Evolutionary conservation across 345 rosid species (phyloP), one percentile per base, ranked within the genome.

Genomic region (Trapa incisa): DNA sequence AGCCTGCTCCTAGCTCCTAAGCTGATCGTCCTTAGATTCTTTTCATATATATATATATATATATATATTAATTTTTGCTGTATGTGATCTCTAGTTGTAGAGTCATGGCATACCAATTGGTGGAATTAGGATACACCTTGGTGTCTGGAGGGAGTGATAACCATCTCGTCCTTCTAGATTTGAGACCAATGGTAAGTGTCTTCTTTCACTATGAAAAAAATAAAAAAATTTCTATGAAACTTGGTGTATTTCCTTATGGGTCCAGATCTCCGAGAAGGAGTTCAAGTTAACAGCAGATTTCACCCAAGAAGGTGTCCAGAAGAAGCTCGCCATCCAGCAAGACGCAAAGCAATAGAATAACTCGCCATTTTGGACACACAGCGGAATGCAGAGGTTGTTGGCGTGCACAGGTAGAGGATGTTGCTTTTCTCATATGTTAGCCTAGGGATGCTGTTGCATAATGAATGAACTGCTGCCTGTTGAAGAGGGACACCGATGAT

Each of bases 121-220:
- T 77, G 72, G 97, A 87, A 77, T 78, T 87, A 37, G 98, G 96
- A 32, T 90, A 86, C 76, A 78, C 78, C 67, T 72, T 93, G 57
- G 98, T 93, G 68, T 93, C 98, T 62, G 97, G 97, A 50, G 98
- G 97, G 66, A 93, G 84, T 5, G 96, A 93, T 61, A 93, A 90
- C 64, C 97, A 93, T 74, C 87, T 93, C 50, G 96, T 90, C 74
- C 92, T 93, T 36, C 91, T 90, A 32, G 98, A 93, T 80, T 78
- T 90, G 68, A 84, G 96, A 77, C 91, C 97, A 57, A 16, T 86
- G 77, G 97, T 93, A 75, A 82, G 87, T 75, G 57, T 50, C 64
- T 45, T 56, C 50, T 48, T 43, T 36, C 32, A 8, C 35, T 57
- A 13, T 32, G 2, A 5, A 11, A 22, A 12, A n/a, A 57, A 3